Evolutionary conservation across 1,284 basidiomycete species (phyloP).

Genomic region (Ceraceosorus guamensis): DNA sequence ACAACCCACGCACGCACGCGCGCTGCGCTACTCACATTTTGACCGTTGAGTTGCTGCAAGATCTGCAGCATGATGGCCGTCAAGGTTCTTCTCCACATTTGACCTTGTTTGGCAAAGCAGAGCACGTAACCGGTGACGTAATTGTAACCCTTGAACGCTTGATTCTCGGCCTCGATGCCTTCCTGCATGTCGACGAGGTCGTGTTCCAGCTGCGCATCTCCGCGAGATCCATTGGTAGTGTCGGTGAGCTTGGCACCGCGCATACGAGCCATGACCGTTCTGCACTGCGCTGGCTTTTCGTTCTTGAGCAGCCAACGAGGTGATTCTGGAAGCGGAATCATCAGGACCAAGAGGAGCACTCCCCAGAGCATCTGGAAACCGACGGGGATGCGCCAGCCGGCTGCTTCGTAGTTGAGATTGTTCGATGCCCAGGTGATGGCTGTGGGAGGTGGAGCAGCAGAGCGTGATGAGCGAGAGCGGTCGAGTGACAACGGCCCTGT

Average conservation of each 20-base stretch:
- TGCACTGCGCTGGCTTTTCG: slow-evolving; percentile 56
- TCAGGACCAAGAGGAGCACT: slow-evolving; percentile 51
- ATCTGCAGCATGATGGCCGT: slow-evolving; percentile 64
- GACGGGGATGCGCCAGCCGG: slow-evolving; percentile 61
- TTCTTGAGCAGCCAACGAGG: slow-evolving; percentile 76
- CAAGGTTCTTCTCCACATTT: slow-evolving; percentile 65
- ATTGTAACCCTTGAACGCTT: slow-evolving; percentile 60
- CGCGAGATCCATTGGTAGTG: slow-evolving; percentile 57
- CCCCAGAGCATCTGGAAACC: slow-evolving; percentile 58
- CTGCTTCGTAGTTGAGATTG: slow-evolving; percentile 21
- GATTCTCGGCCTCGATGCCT: slow-evolving; percentile 54
- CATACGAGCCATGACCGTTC: slow-evolving; percentile 59
- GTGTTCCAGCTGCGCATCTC: slow-evolving; percentile 56
- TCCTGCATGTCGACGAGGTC: slow-evolving; percentile 60
- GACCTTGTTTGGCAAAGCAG: slow-evolving; percentile 61
- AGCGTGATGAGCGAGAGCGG: too few species aligned
- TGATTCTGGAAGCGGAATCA: slow-evolving; percentile 59
- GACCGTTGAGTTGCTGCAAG: slow-evolving; percentile 61
- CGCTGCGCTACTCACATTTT: slow-evolving; percentile 54
- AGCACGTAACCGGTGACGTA: slow-evolving; percentile 58
- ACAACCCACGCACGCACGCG: too few species aligned
- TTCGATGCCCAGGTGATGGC: slow-evolving; percentile 54
- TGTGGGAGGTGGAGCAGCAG: too few species aligned
- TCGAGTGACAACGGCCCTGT: too few species aligned
- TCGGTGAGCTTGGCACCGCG: slow-evolving; percentile 58